Evolutionary conservation across 1,139 yeast genomes (phyloP).

Genomic region (Magnusiomyces fungicola): DNA sequence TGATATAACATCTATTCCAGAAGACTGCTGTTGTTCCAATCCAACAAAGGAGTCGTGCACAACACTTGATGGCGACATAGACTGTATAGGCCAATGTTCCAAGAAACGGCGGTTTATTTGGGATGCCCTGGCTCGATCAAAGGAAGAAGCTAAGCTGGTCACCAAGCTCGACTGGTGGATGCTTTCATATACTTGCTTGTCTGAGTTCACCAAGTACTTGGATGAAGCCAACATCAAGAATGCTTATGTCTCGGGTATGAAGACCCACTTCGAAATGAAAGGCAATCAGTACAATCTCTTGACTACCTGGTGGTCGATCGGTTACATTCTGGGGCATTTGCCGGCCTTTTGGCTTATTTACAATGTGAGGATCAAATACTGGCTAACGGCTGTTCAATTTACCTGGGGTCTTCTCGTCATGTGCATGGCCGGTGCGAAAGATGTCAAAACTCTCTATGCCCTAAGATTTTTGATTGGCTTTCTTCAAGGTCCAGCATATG

Average conservation of each 20-base stretch:
- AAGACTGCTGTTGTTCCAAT: too few species aligned
- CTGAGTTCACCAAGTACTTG: constrained; percentile 64
- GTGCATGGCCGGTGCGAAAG: constrained; percentile 42
- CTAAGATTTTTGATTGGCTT: constrained; percentile 55
- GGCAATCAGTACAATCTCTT: constrained; percentile 63
- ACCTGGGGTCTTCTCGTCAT: constrained; percentile 63
- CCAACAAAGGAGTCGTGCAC: too few species aligned
- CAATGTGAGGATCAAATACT: constrained; percentile 45
- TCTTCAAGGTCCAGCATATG: constrained; percentile 56
- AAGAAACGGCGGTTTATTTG: too few species aligned
- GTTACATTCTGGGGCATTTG: constrained; percentile 50
- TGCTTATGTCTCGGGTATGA: constrained; percentile 62
- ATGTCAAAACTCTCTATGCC: constrained; percentile 45
- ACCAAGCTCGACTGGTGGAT: constrained; percentile 55
- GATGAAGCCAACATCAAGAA: constrained; percentile 51
- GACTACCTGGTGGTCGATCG: constrained; percentile 50
- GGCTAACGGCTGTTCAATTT: constrained; percentile 52
- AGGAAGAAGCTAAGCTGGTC: constrained; percentile 45
- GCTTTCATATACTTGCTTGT: constrained; percentile 52
- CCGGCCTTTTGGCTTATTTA: constrained; percentile 36
- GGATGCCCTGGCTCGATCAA: too few species aligned
- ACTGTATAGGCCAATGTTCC: too few species aligned
- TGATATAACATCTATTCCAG: too few species aligned
- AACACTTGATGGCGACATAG: too few species aligned
- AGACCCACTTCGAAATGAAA: constrained; percentile 49